These are phyloP conservation scores for Cladosporium velox DNA, from an alignment of 2,329 filamentous ascomycete genomes.

Conservation along the genomic window DNA sequence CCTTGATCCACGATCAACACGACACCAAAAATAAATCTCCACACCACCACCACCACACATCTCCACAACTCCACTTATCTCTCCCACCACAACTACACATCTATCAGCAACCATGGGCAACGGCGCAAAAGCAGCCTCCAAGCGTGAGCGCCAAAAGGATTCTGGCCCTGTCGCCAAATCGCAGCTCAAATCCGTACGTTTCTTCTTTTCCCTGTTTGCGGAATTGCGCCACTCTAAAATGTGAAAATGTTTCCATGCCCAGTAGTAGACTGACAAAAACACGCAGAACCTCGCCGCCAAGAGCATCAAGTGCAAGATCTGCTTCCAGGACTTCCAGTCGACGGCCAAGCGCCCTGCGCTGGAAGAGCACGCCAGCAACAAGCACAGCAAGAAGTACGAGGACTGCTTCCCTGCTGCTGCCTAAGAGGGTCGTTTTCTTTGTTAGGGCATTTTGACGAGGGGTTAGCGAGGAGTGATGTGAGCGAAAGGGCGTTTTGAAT, in stretches of 20 bases:
- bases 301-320: conserved; percentile 74
- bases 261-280: neutral
- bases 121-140: conserved; percentile 68
- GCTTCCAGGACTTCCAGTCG: conserved; percentile 77
- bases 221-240: no score
- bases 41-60: neutral
- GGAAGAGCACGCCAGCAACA: conserved; percentile 71
- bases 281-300: conserved; percentile 71
- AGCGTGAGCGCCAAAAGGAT: conserved; percentile 73
- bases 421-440: neutral
- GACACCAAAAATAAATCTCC: conserved; percentile 8
- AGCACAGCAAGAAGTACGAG: conserved; percentile 70
- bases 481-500: neutral
- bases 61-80: neutral
- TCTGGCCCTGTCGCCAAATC: conserved; percentile 40
- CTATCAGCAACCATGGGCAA: conserved; percentile 26
- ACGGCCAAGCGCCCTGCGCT: conserved; percentile 73
- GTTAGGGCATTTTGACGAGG: no score
- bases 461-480: neutral
- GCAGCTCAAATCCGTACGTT: conserved; percentile 29
- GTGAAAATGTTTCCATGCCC: no score
- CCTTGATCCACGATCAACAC: neutral
- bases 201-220: neutral
- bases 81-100: neutral
- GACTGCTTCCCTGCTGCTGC: conserved; percentile 61